Evolutionary conservation across 73 alveolate species (phyloP).

Genomic region (Tetrahymena thermophila): DNA sequence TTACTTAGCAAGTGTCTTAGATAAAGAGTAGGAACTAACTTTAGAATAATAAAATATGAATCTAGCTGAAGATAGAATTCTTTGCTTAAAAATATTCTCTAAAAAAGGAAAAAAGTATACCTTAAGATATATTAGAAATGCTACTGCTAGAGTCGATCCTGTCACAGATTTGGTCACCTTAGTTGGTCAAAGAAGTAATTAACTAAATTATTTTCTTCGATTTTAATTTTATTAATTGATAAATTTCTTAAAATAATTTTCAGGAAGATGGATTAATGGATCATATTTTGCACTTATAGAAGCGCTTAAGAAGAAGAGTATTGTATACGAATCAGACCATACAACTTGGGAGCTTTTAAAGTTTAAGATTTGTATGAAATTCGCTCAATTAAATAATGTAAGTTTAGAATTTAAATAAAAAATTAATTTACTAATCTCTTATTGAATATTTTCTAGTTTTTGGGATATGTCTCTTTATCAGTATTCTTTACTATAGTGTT

Average conservation of each 20-base stretch:
- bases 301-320: not conserved
- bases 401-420: not conserved
- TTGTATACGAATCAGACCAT: not conserved
- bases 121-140: slow-evolving; percentile 45
- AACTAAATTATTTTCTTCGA: not conserved
- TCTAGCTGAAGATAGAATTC: slow-evolving; percentile 62
- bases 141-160: slow-evolving; percentile 57
- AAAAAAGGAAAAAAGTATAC: slow-evolving; percentile 47
- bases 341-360: not conserved
- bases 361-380: not conserved
- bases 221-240: not conserved
- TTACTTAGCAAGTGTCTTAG: not conserved
- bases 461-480: not conserved
- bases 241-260: not conserved
- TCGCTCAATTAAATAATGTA: not conserved
- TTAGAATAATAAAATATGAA: slow-evolving; percentile 51
- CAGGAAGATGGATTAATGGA: slow-evolving; percentile 63
- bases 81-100: slow-evolving; percentile 57
- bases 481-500: not conserved
- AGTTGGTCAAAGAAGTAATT: slow-evolving; percentile 48
- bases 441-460: not conserved
- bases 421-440: not conserved
- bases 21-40: not conserved
- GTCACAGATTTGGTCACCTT: slow-evolving; percentile 28
- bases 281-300: slow-evolving; percentile 43